These are phyloP conservation scores for Monosporascus cannonballus DNA, from an alignment of 2,329 filamentous ascomycete genomes.

Conservation along the genomic window DNA sequence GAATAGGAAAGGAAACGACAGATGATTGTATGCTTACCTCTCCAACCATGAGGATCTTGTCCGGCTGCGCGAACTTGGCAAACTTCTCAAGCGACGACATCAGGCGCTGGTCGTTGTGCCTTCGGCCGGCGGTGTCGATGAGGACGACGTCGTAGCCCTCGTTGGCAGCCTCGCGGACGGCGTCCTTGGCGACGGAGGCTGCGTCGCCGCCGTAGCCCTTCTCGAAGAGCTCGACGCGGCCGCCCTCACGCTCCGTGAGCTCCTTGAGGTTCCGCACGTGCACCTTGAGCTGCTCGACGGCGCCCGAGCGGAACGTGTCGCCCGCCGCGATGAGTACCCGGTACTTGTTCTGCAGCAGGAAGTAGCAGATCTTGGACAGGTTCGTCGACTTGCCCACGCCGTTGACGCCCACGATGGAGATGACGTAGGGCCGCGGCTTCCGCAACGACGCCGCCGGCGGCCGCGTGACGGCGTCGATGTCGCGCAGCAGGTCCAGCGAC, in stretches of 20 bases:
- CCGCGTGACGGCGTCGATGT: conserved; percentile 74
- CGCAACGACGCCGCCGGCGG: conserved; percentile 58
- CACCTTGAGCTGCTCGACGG: conserved; percentile 92
- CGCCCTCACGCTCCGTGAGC: conserved; percentile 76
- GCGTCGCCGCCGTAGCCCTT: conserved; percentile 98
- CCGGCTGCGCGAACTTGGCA: conserved; percentile 88
- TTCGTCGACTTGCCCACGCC: conserved; percentile 98
- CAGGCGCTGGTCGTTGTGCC: conserved; percentile 91
- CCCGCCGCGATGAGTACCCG: conserved; percentile 89
- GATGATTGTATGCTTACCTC: conserved; percentile 34
- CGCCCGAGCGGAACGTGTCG: conserved; percentile 94
- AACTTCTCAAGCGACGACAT: conserved; percentile 98
- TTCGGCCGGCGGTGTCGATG: conserved; percentile 90
- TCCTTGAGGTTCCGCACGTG: conserved; percentile 93
- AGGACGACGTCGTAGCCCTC: conserved; percentile 86
- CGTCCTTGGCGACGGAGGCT: conserved; percentile 89
- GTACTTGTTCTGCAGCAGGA: conserved; percentile 95
- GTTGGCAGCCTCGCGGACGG: conserved; percentile 71
- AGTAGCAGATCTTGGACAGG: conserved; percentile 96
- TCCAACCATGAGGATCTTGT: conserved; percentile 97
- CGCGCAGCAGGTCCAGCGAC: conserved; percentile 87
- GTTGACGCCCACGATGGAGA: conserved; percentile 97
- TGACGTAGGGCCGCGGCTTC: conserved; percentile 79
- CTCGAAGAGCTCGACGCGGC: conserved; percentile 85
- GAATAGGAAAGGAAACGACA: too few species aligned